A percentile compares a stretch with the other conserved stretches of the same genome.
These are phyloP conservation scores for Sugiyamaella grinbergsii DNA, from an alignment of 1,139 yeast species.

Conservation along the genomic window DNA sequence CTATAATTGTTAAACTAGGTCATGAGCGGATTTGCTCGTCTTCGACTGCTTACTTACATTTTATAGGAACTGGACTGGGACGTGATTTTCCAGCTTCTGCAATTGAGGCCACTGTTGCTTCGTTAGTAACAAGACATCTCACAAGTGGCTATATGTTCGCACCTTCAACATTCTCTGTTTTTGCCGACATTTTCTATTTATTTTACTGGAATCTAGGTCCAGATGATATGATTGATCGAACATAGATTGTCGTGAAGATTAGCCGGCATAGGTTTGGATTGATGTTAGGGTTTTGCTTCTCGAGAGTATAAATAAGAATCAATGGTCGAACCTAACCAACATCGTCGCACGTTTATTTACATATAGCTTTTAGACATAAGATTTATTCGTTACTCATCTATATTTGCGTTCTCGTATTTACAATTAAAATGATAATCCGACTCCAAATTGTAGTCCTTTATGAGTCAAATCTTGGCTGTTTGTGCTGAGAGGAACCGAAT, in stretches of 20 bases:
- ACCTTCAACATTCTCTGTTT: too few species aligned
- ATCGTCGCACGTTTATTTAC: too few species aligned
- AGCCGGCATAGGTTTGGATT: too few species aligned
- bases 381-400: not conserved
- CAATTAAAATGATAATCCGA: slow-evolving; percentile 68
- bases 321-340: too few species aligned
- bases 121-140: not conserved
- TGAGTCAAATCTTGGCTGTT: slow-evolving; percentile 67
- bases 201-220: too few species aligned
- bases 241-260: too few species aligned
- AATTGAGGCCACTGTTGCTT: too few species aligned
- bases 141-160: too few species aligned
- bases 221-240: too few species aligned
- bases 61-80: not conserved
- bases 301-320: too few species aligned
- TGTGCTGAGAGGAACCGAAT: slow-evolving; percentile 72
- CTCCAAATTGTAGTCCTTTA: slow-evolving; percentile 91
- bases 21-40: not conserved
- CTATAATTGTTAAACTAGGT: not conserved
- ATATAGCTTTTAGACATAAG: not conserved
- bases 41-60: slow-evolving; percentile 6
- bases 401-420: not conserved
- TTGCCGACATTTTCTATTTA: too few species aligned
- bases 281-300: too few species aligned
- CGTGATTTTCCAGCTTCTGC: not conserved